Conservation (phyloP, 352 stramenopile genomes). For the Pythium vanterpoolii region DNA sequence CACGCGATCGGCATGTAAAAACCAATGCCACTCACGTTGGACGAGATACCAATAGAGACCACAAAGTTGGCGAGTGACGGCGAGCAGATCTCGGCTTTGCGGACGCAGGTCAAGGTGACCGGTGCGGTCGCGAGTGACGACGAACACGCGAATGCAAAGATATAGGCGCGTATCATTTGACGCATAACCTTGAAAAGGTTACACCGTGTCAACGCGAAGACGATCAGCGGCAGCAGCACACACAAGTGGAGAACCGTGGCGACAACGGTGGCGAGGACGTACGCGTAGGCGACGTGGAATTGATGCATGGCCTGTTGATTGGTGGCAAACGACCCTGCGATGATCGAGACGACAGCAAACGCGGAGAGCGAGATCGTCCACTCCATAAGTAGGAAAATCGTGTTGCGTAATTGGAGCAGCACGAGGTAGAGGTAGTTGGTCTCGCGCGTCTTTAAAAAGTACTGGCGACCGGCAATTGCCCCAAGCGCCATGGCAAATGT, state of each 20-base stretch:
- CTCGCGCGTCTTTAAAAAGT: conserved; percentile 48
- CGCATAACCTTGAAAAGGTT: conserved; percentile 69
- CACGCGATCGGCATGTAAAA: conserved; percentile 62
- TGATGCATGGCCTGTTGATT: conserved; percentile 22
- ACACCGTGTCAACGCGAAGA: conserved; percentile 33
- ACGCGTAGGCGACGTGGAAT: neutral
- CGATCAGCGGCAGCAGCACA: neutral
- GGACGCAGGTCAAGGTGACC: conserved; percentile 57
- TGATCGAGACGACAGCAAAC: conserved; percentile 1
- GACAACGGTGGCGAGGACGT: neutral
- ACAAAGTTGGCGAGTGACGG: conserved; percentile 72
- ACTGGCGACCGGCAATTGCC: conserved; percentile 47
- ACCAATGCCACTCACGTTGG: conserved; percentile 51
- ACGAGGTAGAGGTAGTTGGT: conserved; percentile 67
- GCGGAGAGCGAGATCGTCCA: conserved; percentile 11
- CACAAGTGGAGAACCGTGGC: neutral
- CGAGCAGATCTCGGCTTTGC: conserved; percentile 54
- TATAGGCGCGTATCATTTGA: conserved; percentile 57
- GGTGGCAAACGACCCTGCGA: conserved; percentile 44
- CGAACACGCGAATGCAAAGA: conserved; percentile 61
- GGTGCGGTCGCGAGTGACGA: conserved; percentile 66
- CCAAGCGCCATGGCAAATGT: conserved; percentile 67
- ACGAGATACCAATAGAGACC: conserved; percentile 61
- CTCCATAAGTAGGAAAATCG: conserved; percentile 48
- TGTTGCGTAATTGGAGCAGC: conserved; percentile 68